These are phyloP conservation scores for Pharus latifolius DNA, from an alignment of 176 grass and related monocot species.

Conservation along the genomic window DNA sequence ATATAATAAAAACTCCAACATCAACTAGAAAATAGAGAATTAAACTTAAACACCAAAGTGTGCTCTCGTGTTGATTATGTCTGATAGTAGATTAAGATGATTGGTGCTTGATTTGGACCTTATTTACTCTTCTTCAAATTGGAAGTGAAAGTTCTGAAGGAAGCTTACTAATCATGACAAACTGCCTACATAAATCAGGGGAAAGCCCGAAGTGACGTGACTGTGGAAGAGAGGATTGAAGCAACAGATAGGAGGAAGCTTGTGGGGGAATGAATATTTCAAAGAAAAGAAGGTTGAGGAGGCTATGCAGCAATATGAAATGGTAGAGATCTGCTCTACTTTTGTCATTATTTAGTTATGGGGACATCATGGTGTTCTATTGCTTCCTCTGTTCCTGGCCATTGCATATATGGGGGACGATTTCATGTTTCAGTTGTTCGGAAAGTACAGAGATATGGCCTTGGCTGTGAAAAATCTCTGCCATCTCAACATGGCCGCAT, in stretches of 20 bases:
- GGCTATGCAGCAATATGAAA: slow-evolving; percentile 97
- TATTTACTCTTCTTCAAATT: slow-evolving; percentile 1
- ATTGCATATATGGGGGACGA: slow-evolving; percentile 98
- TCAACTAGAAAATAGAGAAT: neutral
- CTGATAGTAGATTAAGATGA: neutral
- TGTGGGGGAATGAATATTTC: slow-evolving; percentile 71
- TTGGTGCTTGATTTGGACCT: neutral
- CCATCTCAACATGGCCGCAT: slow-evolving; percentile 90
- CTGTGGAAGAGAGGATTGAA: slow-evolving; percentile 94
- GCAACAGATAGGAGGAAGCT: slow-evolving; percentile 83
- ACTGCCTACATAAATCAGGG: slow-evolving; percentile 42
- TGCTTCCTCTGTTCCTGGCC: slow-evolving; percentile 43
- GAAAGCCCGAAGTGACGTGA: slow-evolving; percentile 92
- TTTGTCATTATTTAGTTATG: neutral
- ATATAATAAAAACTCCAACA: neutral
- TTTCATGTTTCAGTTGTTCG: slow-evolving; percentile 99
- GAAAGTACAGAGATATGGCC: slow-evolving; percentile 97
- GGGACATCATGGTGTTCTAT: neutral
- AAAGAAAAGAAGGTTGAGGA: slow-evolving; percentile 79
- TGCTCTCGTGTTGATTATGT: neutral
- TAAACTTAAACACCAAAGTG: neutral
- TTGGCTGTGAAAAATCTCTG: slow-evolving; percentile 94
- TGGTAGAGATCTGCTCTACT: slow-evolving; percentile 31
- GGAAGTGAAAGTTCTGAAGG: neutral
- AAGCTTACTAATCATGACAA: neutral